Evolutionary conservation across 2,329 filamentous ascomycete genomes (phyloP).

Genomic region (Beauveria sp.): DNA sequence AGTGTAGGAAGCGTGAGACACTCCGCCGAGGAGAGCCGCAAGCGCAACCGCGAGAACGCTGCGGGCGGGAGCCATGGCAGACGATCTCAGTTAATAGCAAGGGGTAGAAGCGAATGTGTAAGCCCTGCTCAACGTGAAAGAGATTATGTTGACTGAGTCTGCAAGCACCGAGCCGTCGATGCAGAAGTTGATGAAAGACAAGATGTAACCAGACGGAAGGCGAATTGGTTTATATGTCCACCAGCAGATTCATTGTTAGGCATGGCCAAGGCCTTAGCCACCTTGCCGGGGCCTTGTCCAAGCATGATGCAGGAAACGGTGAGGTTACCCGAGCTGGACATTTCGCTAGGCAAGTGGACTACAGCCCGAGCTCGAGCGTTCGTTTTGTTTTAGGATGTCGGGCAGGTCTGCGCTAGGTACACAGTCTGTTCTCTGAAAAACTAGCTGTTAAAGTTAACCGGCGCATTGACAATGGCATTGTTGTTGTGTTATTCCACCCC

Average conservation of each 20-base stretch:
- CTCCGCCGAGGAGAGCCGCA: conserved; percentile 22
- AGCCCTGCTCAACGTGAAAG: not conserved
- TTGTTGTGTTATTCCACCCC: not conserved
- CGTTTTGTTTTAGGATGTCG: not conserved
- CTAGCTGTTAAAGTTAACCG: not conserved
- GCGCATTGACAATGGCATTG: conserved; percentile 3
- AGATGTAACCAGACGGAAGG: not conserved
- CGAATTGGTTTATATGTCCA: conserved; percentile 4
- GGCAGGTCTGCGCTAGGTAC: not conserved
- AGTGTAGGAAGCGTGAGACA: conserved; percentile 5
- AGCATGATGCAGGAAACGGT: conserved; percentile 1
- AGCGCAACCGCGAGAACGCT: conserved; percentile 6
- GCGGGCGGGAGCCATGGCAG: conserved; percentile 7
- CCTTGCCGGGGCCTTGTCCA: not conserved
- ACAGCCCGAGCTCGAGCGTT: conserved; percentile 2
- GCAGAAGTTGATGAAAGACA: not conserved
- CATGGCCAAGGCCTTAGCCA: not conserved
- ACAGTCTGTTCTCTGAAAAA: not conserved
- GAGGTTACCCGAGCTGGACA: not conserved
- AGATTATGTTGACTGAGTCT: not conserved
- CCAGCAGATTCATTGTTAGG: not conserved
- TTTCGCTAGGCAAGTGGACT: not conserved
- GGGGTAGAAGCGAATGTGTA: not conserved
- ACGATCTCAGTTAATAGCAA: not conserved
- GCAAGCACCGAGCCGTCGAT: not conserved